Conservation (phyloP, 2,329 filamentous ascomycete genomes). For the Verticillium nonalfalfae region DNA sequence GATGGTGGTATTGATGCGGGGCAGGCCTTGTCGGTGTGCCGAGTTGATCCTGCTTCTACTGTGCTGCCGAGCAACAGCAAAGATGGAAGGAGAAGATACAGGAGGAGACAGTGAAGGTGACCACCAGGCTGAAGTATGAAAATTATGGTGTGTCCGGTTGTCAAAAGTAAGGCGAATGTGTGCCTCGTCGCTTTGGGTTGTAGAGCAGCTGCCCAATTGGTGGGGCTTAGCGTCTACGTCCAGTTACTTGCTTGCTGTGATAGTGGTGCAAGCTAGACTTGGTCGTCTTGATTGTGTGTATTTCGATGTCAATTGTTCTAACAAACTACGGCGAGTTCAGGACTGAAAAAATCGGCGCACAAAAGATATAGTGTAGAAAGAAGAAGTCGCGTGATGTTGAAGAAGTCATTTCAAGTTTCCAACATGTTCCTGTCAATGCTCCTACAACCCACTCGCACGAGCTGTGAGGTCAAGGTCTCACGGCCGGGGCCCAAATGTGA, state of each 20-base stretch:
- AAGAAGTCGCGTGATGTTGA: not conserved
- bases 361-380: not conserved
- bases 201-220: constrained; percentile 1
- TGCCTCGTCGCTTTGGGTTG: not conserved
- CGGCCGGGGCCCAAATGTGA: not conserved
- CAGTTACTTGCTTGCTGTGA: not conserved
- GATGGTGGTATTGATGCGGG: not conserved
- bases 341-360: not conserved
- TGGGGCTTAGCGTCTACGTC: not conserved
- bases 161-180: not conserved
- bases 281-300: not conserved
- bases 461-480: not conserved
- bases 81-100: not conserved
- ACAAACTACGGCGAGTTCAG: not conserved
- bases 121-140: not conserved
- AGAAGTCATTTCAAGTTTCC: not conserved
- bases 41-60: not conserved
- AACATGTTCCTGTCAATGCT: not conserved
- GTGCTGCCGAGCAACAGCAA: not conserved
- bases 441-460: not conserved
- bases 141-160: not conserved
- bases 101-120: not conserved
- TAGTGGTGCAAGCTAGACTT: not conserved
- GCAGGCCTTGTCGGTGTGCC: not conserved
- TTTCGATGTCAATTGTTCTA: not conserved